A percentile compares a stretch with the other conserved stretches of the same genome.
Conservation (phyloP, 2,329 filamentous ascomycete species). For the Nigrograna mackinnonii region DNA sequence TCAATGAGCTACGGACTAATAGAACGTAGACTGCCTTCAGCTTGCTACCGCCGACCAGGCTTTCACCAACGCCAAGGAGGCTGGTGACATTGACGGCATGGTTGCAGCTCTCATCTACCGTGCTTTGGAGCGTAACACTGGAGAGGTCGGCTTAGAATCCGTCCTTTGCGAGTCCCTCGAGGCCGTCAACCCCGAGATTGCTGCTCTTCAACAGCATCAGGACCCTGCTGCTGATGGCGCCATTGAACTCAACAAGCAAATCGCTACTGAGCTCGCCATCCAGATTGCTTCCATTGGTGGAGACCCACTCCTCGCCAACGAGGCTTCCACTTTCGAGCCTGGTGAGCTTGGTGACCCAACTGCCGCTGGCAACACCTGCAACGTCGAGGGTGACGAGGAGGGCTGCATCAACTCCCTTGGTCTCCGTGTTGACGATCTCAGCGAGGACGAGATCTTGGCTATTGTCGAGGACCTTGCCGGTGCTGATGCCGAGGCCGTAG, state of each 20-base stretch:
- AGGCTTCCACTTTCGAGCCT: conserved; percentile 66
- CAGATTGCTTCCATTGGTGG: conserved; percentile 66
- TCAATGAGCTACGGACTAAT: too few relatives aligned
- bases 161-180: conserved; percentile 58
- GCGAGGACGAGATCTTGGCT: conserved; percentile 54
- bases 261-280: conserved; percentile 61
- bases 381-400: conserved; percentile 49
- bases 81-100: conserved; percentile 57
- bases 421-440: conserved; percentile 59
- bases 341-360: conserved; percentile 59
- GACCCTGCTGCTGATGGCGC: conserved; percentile 66
- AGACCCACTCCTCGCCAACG: conserved; percentile 63
- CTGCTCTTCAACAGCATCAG: conserved; percentile 66
- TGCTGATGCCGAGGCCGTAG: neutral
- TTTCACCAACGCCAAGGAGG: conserved; percentile 62
- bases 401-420: conserved; percentile 61
- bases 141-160: conserved; percentile 59
- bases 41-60: conserved; percentile 62
- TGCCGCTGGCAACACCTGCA: conserved; percentile 57
- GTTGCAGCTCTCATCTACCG: conserved; percentile 58
- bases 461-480: conserved; percentile 44
- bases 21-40: conserved; percentile 57
- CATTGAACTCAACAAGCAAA: conserved; percentile 62
- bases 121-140: conserved; percentile 65
- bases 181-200: conserved; percentile 68